These are phyloP conservation scores for Lophium mytilinum DNA, from an alignment of 495 filamentous ascomycete species.

Conservation along the genomic window DNA sequence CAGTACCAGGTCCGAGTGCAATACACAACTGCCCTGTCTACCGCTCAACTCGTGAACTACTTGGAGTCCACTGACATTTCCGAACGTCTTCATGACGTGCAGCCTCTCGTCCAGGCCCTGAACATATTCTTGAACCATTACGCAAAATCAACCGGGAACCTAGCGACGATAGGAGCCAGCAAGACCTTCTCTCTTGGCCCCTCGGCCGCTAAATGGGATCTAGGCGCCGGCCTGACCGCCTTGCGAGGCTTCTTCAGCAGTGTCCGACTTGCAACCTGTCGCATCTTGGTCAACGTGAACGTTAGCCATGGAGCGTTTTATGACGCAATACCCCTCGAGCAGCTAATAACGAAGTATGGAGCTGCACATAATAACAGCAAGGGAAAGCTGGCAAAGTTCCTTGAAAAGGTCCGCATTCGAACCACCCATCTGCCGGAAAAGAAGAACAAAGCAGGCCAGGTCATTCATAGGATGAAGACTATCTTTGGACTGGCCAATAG, in stretches of 20 bases:
- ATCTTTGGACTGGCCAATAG: slow-evolving; percentile 15
- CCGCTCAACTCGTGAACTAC: slow-evolving; percentile 27
- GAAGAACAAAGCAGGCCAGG: slow-evolving; percentile 2
- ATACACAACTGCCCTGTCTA: slow-evolving; percentile 8
- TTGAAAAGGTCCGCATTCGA: slow-evolving; percentile 9
- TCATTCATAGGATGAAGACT: slow-evolving; percentile 12
- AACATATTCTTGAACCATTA: slow-evolving; percentile 44
- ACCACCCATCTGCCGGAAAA: slow-evolving; percentile 5
- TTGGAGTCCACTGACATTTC: slow-evolving; percentile 21
- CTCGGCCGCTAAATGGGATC: slow-evolving; percentile 14
- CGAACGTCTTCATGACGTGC: slow-evolving; percentile 17
- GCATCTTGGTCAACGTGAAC: slow-evolving; percentile 42
- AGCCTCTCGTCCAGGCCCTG: slow-evolving; percentile 39
- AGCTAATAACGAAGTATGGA: slow-evolving; percentile 3
- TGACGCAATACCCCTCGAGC: slow-evolving; percentile 19
- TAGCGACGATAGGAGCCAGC: slow-evolving; percentile 15
- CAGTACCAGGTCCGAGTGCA: slow-evolving; percentile 8
- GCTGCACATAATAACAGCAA: background rate
- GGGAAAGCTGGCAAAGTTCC: slow-evolving; percentile 1
- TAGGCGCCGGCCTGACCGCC: slow-evolving; percentile 35
- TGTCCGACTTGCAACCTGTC: slow-evolving; percentile 34
- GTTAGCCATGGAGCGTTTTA: slow-evolving; percentile 39
- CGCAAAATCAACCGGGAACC: slow-evolving; percentile 7
- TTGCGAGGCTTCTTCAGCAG: slow-evolving; percentile 41
- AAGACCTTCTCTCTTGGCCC: slow-evolving; percentile 24